Evolutionary conservation across 495 filamentous ascomycete species (phyloP).

Genomic region (Halenospora varia): DNA sequence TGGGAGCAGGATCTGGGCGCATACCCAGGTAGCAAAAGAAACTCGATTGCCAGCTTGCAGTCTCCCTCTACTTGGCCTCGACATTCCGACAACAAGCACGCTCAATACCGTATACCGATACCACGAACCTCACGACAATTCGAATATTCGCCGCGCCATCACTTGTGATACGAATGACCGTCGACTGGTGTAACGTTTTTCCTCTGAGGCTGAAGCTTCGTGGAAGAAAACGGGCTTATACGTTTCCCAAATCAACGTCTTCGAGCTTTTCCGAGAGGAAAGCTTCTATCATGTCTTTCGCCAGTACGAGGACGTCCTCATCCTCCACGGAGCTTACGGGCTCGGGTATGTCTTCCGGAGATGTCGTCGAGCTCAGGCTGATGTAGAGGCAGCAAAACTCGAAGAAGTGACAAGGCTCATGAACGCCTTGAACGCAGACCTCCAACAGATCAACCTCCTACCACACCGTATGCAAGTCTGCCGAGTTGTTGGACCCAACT

Average conservation of each 20-base stretch:
- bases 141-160: neutral
- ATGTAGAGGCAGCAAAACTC: conserved; percentile 50
- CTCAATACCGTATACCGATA: too few relatives aligned
- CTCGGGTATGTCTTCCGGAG: neutral
- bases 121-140: too few relatives aligned
- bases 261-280: neutral
- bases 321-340: neutral
- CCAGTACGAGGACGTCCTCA: neutral
- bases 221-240: neutral
- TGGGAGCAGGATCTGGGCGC: neutral
- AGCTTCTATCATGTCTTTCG: neutral
- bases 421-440: conserved; percentile 52
- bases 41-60: too few relatives aligned
- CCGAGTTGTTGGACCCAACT: neutral
- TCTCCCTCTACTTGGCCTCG: too few relatives aligned
- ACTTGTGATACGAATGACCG: neutral
- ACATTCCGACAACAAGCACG: neutral
- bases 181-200: neutral
- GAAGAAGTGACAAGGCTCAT: conserved; percentile 58
- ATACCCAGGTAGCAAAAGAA: too few relatives aligned
- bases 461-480: conserved; percentile 47
- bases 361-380: neutral
- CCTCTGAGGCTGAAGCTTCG: neutral
- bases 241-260: neutral
- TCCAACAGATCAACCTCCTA: conserved; percentile 47